Conservation (phyloP, 2,329 filamentous ascomycete genomes). For the Ophiosphaerella narmari region DNA sequence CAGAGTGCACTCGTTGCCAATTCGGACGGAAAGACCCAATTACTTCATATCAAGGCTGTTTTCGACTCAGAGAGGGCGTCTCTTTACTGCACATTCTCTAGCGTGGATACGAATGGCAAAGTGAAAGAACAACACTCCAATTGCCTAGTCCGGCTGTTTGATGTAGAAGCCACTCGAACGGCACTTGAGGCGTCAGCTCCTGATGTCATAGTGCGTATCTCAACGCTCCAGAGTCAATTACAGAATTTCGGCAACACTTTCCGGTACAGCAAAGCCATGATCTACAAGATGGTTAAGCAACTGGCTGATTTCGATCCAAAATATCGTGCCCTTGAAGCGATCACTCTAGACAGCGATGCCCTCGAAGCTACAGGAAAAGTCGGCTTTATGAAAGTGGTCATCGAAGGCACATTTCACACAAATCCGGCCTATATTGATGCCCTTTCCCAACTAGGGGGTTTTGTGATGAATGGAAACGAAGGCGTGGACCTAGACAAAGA, state of each 20-base stretch:
- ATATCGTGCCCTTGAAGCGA: constrained; percentile 18
- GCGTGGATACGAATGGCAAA: background rate
- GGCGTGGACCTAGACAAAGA: constrained; percentile 11
- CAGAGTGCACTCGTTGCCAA: constrained; percentile 6
- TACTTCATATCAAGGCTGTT: background rate
- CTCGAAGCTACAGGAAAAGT: constrained; percentile 17
- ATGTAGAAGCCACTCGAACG: background rate
- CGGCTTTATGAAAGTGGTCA: constrained; percentile 8
- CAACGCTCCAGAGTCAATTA: background rate
- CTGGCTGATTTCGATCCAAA: constrained; percentile 16
- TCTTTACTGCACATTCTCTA: constrained; percentile 2
- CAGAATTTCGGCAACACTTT: constrained; percentile 7
- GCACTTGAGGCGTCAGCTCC: background rate
- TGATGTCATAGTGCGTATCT: background rate
- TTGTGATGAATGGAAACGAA: constrained; percentile 25
- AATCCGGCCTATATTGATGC: constrained; percentile 19
- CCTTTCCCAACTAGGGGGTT: constrained; percentile 14
- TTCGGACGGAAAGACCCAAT: background rate
- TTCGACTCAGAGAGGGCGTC: background rate
- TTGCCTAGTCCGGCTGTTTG: background rate
- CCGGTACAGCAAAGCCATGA: constrained; percentile 9
- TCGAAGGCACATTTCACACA: constrained; percentile 10
- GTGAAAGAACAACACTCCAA: constrained; percentile 2
- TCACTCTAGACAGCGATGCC: constrained; percentile 19
- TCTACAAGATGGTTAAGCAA: constrained; percentile 2